A percentile compares a stretch with the other conserved stretches of the same genome.
phyloP scores from a whole-genome alignment of 148 eudicot genomes.

The Rhododendron mucronatum region DNA sequence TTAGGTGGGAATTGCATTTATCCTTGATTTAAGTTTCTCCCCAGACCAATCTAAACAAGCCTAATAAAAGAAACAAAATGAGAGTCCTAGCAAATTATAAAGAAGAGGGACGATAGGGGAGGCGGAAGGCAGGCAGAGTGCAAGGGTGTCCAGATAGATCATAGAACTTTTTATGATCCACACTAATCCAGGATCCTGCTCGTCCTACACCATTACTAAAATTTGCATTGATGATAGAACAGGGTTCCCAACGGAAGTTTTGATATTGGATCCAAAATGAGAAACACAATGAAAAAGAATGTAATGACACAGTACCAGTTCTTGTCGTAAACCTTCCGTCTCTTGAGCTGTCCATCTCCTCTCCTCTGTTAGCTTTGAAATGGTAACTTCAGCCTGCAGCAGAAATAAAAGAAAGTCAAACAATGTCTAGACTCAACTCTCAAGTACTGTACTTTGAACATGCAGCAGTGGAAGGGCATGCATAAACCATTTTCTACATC shows the following conservation, averaged over 20 bases:
- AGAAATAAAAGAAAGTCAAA: constrained; percentile 1
- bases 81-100: neutral
- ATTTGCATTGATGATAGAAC: neutral
- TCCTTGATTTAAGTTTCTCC: neutral
- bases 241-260: neutral
- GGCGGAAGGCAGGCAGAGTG: neutral
- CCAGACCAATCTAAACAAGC: neutral
- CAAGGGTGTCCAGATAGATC: neutral
- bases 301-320: constrained; percentile 46
- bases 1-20: neutral
- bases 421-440: neutral
- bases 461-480: neutral
- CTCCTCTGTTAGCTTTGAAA: constrained; percentile 59
- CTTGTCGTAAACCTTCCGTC: constrained; percentile 49
- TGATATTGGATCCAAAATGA: neutral
- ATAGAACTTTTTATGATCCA: neutral
- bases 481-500: neutral
- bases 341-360: constrained; percentile 51
- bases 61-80: neutral
- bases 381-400: constrained; percentile 63
- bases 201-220: neutral
- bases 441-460: neutral
- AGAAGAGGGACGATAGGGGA: neutral
- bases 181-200: neutral
- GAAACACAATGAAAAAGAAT: neutral